Percentiles rank a stretch among this genome's conserved stretches.
phyloP scores from a whole-genome alignment of 192 early-diverging fungal genomes.

The Coemansia sp. region DNA sequence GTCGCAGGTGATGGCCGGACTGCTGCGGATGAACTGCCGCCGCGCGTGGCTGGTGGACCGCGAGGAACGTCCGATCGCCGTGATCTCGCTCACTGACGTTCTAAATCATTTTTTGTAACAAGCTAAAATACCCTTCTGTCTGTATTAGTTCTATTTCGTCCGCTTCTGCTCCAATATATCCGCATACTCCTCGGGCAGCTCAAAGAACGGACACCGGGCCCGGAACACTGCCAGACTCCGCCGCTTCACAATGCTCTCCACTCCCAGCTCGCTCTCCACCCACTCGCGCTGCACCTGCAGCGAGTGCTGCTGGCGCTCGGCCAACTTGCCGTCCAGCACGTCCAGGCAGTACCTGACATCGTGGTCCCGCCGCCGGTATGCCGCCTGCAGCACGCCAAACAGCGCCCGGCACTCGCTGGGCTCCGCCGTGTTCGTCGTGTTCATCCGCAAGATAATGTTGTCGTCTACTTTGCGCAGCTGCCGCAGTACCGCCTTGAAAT shows the following conservation, averaged over 20 bases:
- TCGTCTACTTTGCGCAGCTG: conserved; percentile 73
- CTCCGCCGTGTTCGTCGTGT: conserved; percentile 66
- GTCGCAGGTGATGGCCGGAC: conserved; percentile 42
- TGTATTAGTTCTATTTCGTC: not conserved
- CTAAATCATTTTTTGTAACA: conserved; percentile 30
- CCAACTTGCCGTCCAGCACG: conserved; percentile 47
- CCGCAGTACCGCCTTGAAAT: conserved; percentile 58
- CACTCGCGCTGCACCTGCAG: conserved; percentile 58
- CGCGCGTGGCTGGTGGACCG: conserved; percentile 47
- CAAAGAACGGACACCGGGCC: conserved; percentile 63
- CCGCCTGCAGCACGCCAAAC: conserved; percentile 60
- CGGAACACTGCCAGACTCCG: conserved; percentile 66
- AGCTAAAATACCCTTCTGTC: not conserved
- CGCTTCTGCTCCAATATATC: conserved; percentile 42
- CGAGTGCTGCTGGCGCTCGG: conserved; percentile 2
- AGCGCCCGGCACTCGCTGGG: conserved; percentile 58
- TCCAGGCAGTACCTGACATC: conserved; percentile 65
- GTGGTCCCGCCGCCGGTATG: conserved; percentile 63
- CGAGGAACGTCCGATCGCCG: conserved; percentile 31
- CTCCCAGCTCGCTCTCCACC: conserved; percentile 61
- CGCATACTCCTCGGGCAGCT: conserved; percentile 48
- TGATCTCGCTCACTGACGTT: conserved; percentile 44
- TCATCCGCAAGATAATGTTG: conserved; percentile 74
- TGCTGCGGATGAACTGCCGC: conserved; percentile 42
- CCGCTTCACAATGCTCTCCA: conserved; percentile 68